These are phyloP conservation scores for Elaeis guineensis DNA, from an alignment of 176 grass and related monocot species.

Conservation along the genomic window DNA sequence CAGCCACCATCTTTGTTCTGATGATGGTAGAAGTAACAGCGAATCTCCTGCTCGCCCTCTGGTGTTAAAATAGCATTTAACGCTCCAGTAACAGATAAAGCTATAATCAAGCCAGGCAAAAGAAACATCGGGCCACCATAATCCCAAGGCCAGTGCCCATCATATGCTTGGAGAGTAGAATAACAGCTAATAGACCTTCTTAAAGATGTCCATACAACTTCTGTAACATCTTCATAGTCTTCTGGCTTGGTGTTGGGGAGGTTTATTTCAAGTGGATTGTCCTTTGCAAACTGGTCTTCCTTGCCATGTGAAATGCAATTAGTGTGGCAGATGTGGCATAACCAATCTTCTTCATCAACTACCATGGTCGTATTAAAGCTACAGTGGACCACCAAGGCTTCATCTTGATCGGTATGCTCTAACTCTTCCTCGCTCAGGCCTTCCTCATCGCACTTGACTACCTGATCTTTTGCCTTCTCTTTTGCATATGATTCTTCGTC, in stretches of 20 bases:
- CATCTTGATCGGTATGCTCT: too few relatives aligned
- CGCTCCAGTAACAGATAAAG: constrained; percentile 53
- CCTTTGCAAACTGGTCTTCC: too few relatives aligned
- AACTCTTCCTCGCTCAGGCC: too few relatives aligned
- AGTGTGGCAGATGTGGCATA: too few relatives aligned
- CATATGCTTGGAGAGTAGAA: constrained; percentile 69
- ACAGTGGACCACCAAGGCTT: too few relatives aligned
- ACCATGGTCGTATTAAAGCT: too few relatives aligned
- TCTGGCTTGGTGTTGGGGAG: constrained; percentile 45
- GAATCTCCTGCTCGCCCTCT: constrained; percentile 71
- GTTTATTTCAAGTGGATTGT: constrained; percentile 48
- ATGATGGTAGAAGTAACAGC: constrained; percentile 85
- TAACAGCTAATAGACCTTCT: constrained; percentile 47
- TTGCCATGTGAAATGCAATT: too few relatives aligned
- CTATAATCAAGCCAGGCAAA: constrained; percentile 80
- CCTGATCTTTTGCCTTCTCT: too few relatives aligned
- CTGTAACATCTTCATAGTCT: constrained; percentile 68
- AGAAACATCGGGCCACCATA: constrained; percentile 86
- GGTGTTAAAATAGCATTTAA: constrained; percentile 51
- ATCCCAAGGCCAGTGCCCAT: constrained; percentile 88
- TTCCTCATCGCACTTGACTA: too few relatives aligned
- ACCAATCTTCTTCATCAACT: too few relatives aligned
- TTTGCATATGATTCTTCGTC: too few relatives aligned
- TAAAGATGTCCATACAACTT: constrained; percentile 37
- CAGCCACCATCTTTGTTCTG: too few relatives aligned